phyloP scores from a whole-genome alignment of 78 protist species.

The Neovahlkampfia damariscottae region DNA sequence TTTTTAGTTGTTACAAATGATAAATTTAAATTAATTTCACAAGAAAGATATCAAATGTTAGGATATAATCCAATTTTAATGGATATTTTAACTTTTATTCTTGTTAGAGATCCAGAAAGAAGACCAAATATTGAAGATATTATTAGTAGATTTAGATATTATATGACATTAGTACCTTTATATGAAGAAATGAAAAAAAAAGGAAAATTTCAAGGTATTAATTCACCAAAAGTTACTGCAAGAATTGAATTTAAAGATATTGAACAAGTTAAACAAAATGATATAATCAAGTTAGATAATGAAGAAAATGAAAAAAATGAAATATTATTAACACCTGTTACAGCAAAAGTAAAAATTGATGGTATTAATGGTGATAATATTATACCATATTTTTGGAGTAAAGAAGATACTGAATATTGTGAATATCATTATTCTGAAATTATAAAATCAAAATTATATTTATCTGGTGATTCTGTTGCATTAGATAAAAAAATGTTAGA shows the following conservation, averaged over 20 bases:
- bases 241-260: not conserved
- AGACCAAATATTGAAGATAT: constrained; percentile 49
- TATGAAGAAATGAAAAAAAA: not conserved
- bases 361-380: not conserved
- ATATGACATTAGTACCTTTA: not conserved
- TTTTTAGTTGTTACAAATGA: constrained; percentile 55
- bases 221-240: not conserved
- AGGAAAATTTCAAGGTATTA: not conserved
- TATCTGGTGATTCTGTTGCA: not conserved
- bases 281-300: too few relatives aligned
- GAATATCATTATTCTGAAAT: not conserved
- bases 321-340: not conserved
- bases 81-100: constrained; percentile 48
- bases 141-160: not conserved
- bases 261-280: not conserved
- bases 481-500: not conserved
- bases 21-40: not conserved
- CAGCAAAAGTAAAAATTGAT: not conserved
- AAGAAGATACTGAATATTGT: not conserved
- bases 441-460: not conserved
- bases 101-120: constrained; percentile 60
- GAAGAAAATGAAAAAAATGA: not conserved
- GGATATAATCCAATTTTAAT: constrained; percentile 27
- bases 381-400: not conserved
- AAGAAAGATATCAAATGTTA: constrained; percentile 10